Evolutionary conservation across 179 eudicot species (phyloP).

Genomic region (Beta macrorhiza): DNA sequence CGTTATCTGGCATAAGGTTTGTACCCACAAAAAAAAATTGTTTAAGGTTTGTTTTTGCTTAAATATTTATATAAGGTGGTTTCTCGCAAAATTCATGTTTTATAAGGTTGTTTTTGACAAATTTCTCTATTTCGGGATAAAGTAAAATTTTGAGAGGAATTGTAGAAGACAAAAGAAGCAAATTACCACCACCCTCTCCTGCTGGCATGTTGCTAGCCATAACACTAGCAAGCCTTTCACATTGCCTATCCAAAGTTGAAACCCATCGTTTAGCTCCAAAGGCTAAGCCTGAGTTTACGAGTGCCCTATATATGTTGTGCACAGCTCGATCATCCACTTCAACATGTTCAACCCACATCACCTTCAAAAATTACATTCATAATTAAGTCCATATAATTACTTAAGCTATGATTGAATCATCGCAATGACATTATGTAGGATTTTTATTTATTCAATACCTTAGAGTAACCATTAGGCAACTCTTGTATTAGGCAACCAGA

Average conservation of each 20-base stretch:
- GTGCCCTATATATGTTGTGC: conserved; percentile 45
- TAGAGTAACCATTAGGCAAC: conserved; percentile 56
- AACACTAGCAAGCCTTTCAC: conserved; percentile 59
- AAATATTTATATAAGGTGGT: too few relatives aligned
- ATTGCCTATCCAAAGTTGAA: conserved; percentile 52
- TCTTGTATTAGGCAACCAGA: conserved; percentile 63
- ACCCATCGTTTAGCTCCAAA: conserved; percentile 70
- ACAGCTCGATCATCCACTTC: conserved; percentile 54
- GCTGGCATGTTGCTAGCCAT: conserved; percentile 52
- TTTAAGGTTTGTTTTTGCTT: too few relatives aligned
- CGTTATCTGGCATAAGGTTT: too few relatives aligned
- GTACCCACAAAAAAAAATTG: too few relatives aligned
- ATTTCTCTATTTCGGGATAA: too few relatives aligned
- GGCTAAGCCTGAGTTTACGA: conserved; percentile 50
- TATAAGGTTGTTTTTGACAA: too few relatives aligned
- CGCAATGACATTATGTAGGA: background rate
- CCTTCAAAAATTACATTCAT: conserved; percentile 25
- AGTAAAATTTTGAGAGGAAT: too few relatives aligned
- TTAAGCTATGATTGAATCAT: background rate
- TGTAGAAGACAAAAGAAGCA: background rate
- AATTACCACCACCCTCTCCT: conserved; percentile 46
- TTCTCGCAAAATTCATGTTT: too few relatives aligned
- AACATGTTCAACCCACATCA: conserved; percentile 63
- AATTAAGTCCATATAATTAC: background rate
- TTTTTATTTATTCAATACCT: conserved; percentile 27